Conservation (phyloP, 2,329 filamentous ascomycete species). For the Pyrenophora teres region DNA sequence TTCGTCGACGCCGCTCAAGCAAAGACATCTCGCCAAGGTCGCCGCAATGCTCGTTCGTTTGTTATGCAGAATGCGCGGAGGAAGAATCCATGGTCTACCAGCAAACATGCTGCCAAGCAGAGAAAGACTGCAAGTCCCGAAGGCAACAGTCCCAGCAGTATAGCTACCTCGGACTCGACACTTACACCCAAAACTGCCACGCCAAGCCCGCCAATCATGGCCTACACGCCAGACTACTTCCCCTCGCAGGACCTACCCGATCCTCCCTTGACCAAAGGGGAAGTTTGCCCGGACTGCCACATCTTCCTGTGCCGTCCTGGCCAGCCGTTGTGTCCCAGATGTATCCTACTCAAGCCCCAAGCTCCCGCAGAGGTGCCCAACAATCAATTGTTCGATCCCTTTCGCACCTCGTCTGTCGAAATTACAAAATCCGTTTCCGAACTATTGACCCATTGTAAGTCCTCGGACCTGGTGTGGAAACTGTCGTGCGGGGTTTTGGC, state of each 20-base stretch:
- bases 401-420: constrained; percentile 35
- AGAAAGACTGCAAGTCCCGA: constrained; percentile 28
- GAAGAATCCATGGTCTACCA: constrained; percentile 48
- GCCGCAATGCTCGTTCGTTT: constrained; percentile 48
- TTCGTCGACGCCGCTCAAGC: constrained; percentile 47
- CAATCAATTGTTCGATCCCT: constrained; percentile 41
- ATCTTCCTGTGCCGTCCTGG: constrained; percentile 36
- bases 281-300: constrained; percentile 38
- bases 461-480: neutral
- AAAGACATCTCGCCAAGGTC: constrained; percentile 45
- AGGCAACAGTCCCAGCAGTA: constrained; percentile 34
- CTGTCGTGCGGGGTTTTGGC: neutral
- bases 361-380: constrained; percentile 29
- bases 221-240: constrained; percentile 25
- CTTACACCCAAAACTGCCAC: constrained; percentile 38
- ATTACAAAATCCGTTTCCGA: constrained; percentile 36
- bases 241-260: constrained; percentile 20
- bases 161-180: constrained; percentile 36
- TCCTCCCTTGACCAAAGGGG: constrained; percentile 23
- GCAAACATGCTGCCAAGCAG: constrained; percentile 44
- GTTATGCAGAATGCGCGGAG: constrained; percentile 48
- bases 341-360: constrained; percentile 27
- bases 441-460: constrained; percentile 46
- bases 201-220: constrained; percentile 35
- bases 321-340: constrained; percentile 38